These are phyloP conservation scores for Microcyclospora pomicola DNA, from an alignment of 2,329 filamentous ascomycete species.

Conservation along the genomic window DNA sequence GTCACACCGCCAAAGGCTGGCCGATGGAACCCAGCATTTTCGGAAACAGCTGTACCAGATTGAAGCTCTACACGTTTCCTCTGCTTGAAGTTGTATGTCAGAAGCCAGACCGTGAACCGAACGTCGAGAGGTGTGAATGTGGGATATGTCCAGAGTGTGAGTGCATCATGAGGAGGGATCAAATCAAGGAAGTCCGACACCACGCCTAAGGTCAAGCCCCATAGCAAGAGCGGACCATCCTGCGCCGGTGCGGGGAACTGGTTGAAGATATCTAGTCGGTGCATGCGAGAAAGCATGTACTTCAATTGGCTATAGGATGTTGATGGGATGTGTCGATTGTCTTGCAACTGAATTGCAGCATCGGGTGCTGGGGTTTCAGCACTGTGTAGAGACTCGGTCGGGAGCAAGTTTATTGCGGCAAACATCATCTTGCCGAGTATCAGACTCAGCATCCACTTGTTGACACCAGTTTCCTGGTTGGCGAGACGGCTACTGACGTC, in stretches of 20 bases:
- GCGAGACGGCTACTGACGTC: constrained; percentile 50
- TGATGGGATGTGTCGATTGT: constrained; percentile 13
- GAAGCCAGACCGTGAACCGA: constrained; percentile 42
- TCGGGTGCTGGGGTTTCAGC: constrained; percentile 23
- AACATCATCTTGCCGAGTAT: constrained; percentile 55
- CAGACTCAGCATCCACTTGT: constrained; percentile 40
- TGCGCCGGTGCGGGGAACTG: constrained; percentile 21
- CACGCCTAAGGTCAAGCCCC: constrained; percentile 55
- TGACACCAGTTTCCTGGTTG: constrained; percentile 40
- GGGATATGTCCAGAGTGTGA: constrained; percentile 52
- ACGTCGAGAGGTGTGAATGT: constrained; percentile 53
- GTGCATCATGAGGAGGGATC: constrained; percentile 48
- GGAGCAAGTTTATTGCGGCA: constrained; percentile 48
- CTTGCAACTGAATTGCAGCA: constrained; percentile 8
- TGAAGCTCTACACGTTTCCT: constrained; percentile 30
- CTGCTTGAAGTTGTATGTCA: constrained; percentile 45
- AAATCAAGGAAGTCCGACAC: constrained; percentile 55
- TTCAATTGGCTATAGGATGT: constrained; percentile 7
- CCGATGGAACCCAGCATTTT: constrained; percentile 1
- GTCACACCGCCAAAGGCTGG: constrained; percentile 16
- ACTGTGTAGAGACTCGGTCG: constrained; percentile 47
- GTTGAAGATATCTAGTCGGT: constrained; percentile 16
- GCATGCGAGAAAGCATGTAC: constrained; percentile 7
- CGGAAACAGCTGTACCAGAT: constrained; percentile 14
- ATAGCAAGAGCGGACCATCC: constrained; percentile 44